These are phyloP conservation scores for Epichloe uncinata DNA, from an alignment of 2,329 filamentous ascomycete genomes.

Conservation along the genomic window DNA sequence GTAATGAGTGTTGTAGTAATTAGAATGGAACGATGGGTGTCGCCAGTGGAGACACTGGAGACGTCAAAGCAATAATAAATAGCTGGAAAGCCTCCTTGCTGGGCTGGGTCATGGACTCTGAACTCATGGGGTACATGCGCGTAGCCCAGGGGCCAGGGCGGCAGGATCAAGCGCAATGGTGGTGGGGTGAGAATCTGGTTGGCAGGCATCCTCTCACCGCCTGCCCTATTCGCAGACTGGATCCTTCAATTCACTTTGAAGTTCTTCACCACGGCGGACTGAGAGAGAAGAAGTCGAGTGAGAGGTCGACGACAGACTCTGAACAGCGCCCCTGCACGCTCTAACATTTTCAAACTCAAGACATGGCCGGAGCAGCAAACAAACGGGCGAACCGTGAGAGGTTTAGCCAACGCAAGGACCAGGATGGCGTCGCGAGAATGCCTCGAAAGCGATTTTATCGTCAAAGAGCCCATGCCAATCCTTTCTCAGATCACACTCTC, in stretches of 20 bases:
- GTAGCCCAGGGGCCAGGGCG: neutral
- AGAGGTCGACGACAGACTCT: neutral
- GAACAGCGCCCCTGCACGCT: neutral
- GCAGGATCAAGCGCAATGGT: neutral
- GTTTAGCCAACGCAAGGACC: constrained; percentile 43
- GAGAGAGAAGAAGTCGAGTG: neutral
- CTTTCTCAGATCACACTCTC: constrained; percentile 87
- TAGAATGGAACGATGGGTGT: neutral
- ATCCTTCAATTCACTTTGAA: neutral
- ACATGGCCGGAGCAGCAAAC: constrained; percentile 23
- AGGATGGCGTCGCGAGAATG: constrained; percentile 44
- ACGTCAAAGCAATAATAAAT: neutral
- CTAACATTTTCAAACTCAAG: neutral
- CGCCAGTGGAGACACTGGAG: neutral
- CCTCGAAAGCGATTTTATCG: constrained; percentile 95
- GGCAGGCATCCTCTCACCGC: constrained; percentile 5
- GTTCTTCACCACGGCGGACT: neutral
- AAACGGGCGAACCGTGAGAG: constrained; percentile 54
- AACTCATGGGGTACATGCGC: neutral
- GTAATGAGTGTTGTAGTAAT: neutral
- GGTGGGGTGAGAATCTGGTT: no score
- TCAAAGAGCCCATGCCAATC: constrained; percentile 93
- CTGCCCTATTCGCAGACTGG: constrained; percentile 6
- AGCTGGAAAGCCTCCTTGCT: neutral
- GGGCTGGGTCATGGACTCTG: neutral